Evolutionary conservation across 2,329 filamentous ascomycete species (phyloP).

Genomic region (Neofusicoccum laricinum): DNA sequence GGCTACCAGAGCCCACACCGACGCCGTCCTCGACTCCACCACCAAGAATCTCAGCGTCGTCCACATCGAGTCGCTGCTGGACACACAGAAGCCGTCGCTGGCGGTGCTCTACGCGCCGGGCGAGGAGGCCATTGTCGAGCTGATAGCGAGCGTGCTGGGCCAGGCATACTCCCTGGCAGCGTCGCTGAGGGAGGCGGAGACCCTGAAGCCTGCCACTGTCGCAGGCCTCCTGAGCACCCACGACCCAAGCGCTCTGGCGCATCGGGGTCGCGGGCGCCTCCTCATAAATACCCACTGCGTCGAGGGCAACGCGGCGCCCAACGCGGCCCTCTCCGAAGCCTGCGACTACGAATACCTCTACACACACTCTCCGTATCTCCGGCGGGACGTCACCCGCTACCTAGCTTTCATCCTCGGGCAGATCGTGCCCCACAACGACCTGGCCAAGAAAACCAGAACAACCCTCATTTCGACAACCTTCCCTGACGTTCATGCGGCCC

Average conservation of each 20-base stretch:
- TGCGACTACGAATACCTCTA: slow-evolving; percentile 90
- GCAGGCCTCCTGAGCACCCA: slow-evolving; percentile 47
- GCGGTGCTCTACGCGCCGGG: slow-evolving; percentile 65
- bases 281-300: slow-evolving; percentile 76
- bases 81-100: slow-evolving; percentile 35
- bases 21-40: slow-evolving; percentile 28
- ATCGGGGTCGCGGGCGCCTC: slow-evolving; percentile 54
- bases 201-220: slow-evolving; percentile 61
- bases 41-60: slow-evolving; percentile 31
- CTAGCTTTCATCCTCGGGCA: slow-evolving; percentile 77
- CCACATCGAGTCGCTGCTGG: slow-evolving; percentile 34
- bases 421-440: slow-evolving; percentile 71
- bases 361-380: slow-evolving; percentile 67
- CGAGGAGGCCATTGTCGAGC: slow-evolving; percentile 70
- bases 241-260: neutral
- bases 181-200: slow-evolving; percentile 53
- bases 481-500: slow-evolving; percentile 75
- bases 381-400: slow-evolving; percentile 74
- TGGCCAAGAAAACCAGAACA: slow-evolving; percentile 74
- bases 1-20: slow-evolving; percentile 33
- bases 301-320: slow-evolving; percentile 56
- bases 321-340: slow-evolving; percentile 60
- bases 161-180: slow-evolving; percentile 64
- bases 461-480: slow-evolving; percentile 88
- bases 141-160: slow-evolving; percentile 76